Percentiles rank a stretch among this genome's conserved stretches.
These are phyloP conservation scores for Cryptosporidium tyzzeri DNA, from an alignment of 169 alveolate genomes.

Conservation along the genomic window DNA sequence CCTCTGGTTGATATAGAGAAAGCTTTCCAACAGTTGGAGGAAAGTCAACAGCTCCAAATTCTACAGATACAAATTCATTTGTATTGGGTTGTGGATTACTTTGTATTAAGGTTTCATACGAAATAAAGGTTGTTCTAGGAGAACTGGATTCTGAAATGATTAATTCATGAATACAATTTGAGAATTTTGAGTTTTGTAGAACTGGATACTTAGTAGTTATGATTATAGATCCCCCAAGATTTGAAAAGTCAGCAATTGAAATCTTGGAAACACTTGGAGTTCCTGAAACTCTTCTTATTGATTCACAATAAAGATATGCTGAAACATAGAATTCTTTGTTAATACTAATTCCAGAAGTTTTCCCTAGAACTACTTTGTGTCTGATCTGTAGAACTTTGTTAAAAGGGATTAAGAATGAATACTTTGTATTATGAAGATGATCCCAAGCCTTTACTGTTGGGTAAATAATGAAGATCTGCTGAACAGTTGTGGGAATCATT, in stretches of 20 bases:
- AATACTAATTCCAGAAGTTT: neutral
- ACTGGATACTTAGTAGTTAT: slow-evolving; percentile 35
- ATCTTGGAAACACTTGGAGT: slow-evolving; percentile 30
- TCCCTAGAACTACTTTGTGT: slow-evolving; percentile 44
- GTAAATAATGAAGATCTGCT: slow-evolving; percentile 40
- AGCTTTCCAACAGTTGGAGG: slow-evolving; percentile 67
- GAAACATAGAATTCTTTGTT: slow-evolving; percentile 19
- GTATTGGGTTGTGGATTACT: slow-evolving; percentile 14
- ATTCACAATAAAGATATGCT: slow-evolving; percentile 42
- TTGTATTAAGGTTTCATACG: slow-evolving; percentile 42
- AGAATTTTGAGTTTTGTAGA: slow-evolving; percentile 51
- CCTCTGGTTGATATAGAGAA: slow-evolving; percentile 32
- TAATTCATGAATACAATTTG: slow-evolving; percentile 46
- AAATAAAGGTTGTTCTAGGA: slow-evolving; percentile 4
- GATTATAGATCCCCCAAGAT: neutral
- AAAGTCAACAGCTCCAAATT: slow-evolving; percentile 71
- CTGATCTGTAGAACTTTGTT: slow-evolving; percentile 15
- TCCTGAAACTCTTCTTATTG: slow-evolving; percentile 33
- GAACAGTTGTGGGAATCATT: slow-evolving; percentile 10
- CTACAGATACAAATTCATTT: slow-evolving; percentile 27
- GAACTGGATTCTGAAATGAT: slow-evolving; percentile 44
- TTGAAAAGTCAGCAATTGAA: slow-evolving; percentile 12
- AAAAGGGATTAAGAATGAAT: slow-evolving; percentile 61
- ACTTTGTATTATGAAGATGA: slow-evolving; percentile 60
- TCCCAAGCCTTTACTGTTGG: slow-evolving; percentile 71